Evolutionary conservation across 2,329 filamentous ascomycete genomes (phyloP), one percentile per base, ranked within the genome.

Genomic region (Xylaria sp.): DNA sequence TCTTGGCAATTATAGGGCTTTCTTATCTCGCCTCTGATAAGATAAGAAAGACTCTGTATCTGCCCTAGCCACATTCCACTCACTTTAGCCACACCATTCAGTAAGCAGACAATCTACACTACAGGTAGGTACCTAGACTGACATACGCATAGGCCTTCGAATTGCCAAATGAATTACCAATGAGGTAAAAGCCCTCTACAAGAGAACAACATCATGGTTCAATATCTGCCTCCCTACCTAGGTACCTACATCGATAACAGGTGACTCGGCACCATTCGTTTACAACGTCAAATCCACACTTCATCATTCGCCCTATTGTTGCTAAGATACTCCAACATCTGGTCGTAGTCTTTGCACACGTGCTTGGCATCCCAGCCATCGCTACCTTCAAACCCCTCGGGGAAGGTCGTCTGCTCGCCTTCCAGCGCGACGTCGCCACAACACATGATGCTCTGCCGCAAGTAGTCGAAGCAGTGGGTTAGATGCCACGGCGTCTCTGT

Each of bases 291-390:
- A 65, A 82, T 80, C 79, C 79, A 82, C 10, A 73, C 70, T 6
- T 76, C 70, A 45, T 81, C 74, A 49, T 78, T 66, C 2, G 74
- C 78, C 45, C 79, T 70, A 31, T 77, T 77, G 44, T 69, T 70
- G 42, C 80, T 76, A 9, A 81, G 68, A 49, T 80, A 77, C 6
- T 73, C 71, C 38, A 76, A 71, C 13, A 82, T 73, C 66, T 79
- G 74, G 17, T 69, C 69, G 38, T 80, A 80, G 67, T 81, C 76
- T 69, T 79, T 79, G 65, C 80, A 82, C 5, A 82, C 79, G 62
- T 82, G 80, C 72, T 78, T 79, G 22, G 80, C 79, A 55, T 81
- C 80, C 80, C 80, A 82, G 0, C 81, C 81, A 57, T 82, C 81
- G 53, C 77, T 80, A 5, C 80, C 81, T 4, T 72, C 73, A 20